These are phyloP conservation scores for Cyclotella sp. DNA, from an alignment of 108 stramenopile genomes.

Conservation along the genomic window DNA sequence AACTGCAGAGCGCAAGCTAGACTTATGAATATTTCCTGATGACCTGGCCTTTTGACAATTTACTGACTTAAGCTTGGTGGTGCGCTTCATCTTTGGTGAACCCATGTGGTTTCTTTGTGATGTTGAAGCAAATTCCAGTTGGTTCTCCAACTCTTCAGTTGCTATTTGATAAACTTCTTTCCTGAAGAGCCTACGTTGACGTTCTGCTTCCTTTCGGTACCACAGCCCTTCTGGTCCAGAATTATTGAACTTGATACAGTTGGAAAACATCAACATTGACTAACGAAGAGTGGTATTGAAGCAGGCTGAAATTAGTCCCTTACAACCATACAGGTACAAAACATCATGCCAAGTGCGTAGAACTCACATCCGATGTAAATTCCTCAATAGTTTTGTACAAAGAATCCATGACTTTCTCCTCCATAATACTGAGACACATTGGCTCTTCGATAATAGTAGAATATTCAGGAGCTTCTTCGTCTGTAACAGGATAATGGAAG, in stretches of 20 bases:
- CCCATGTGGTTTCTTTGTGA: neutral
- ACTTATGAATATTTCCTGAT: neutral
- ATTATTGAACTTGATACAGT: constrained; percentile 9
- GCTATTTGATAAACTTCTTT: neutral
- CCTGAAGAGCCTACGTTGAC: neutral
- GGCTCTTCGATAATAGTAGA: neutral
- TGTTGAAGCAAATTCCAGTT: neutral
- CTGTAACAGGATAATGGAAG: neutral
- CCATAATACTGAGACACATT: neutral
- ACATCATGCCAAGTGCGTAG: neutral
- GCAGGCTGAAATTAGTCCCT: too few relatives aligned
- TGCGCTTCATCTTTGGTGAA: neutral
- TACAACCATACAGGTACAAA: neutral
- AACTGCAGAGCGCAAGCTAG: neutral
- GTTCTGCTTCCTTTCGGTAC: neutral
- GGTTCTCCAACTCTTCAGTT: neutral
- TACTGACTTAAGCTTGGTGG: neutral
- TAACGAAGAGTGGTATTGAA: neutral
- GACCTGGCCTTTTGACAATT: neutral
- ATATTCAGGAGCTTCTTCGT: neutral
- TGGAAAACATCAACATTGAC: neutral
- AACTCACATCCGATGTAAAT: neutral
- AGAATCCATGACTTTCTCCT: neutral
- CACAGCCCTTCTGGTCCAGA: neutral
- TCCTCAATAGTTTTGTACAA: neutral